Evolutionary conservation across 805 yeast genomes (phyloP), one percentile per base, ranked within the genome.

Genomic region (Candida sanyiensis): DNA sequence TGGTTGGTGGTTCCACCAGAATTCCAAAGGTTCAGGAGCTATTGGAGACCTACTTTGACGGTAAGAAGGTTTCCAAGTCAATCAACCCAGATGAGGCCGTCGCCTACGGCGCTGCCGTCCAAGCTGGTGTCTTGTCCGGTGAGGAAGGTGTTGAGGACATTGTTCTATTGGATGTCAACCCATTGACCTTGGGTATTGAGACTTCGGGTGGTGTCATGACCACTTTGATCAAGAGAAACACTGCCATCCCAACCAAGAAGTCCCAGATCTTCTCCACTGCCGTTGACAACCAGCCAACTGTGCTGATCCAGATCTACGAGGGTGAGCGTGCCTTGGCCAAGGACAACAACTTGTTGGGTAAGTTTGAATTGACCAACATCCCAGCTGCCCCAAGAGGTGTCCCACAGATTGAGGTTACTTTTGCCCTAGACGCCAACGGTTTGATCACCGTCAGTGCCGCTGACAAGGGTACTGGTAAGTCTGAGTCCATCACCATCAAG

Each of bases 31-130:
- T 90, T 54, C 97, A 89, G 73, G 83, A 85, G 69, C 75, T 90
- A 57, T 76, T 90, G 53, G 95, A 90, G 69, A 75, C 82, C 49
- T 88, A 68, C 77, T 90, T 90, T 62, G 80, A 83, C 59, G 96
- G 96, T 57, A 90, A 93, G 76, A 88, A 88, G 69, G 90, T 95
- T 50, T 86, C 95, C 52, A 90, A 89, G 77, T 90, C 96, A 58
- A 90, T 90, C 60, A 90, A 90, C 74, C 97, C 98, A 48, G 98
- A 90, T 71, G 98, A 90, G 75, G 98, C 98, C 63, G 97, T 90
- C 59, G 98, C 97, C 31, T 90, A 81, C 58, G 98, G 98, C 77
- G 97, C 97, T 46, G 97, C 98, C 48, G 97, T 90, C 48, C 98
- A 90, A 73, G 97, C 96, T 42, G 97, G 97, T 73, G 94, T 90